Conservation (phyloP, 768 basidiomycete genomes). For the Aureoboletus auriporus region DNA sequence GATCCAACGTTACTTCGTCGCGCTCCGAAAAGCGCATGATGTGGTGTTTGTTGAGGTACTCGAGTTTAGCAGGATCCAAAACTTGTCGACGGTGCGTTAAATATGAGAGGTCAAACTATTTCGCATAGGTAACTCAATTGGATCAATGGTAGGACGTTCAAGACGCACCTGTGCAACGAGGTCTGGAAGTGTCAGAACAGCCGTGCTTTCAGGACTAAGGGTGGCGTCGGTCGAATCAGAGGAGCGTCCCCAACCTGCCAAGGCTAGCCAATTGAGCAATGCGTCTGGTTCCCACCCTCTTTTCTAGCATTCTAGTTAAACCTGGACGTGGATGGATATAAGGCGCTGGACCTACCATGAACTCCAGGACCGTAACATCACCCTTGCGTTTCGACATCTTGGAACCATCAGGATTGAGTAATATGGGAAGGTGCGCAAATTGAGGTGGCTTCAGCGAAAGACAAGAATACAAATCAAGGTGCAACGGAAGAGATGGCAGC, state of each 20-base stretch:
- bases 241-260: constrained; percentile 85
- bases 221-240: constrained; percentile 20
- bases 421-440: constrained; percentile 88
- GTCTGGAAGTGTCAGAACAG: constrained; percentile 55
- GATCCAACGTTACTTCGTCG: constrained; percentile 44
- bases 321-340: not conserved
- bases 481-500: constrained; percentile 89
- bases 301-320: constrained; percentile 40
- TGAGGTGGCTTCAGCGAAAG: constrained; percentile 67
- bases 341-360: constrained; percentile 53
- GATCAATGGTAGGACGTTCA: constrained; percentile 1
- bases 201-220: constrained; percentile 61
- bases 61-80: constrained; percentile 75
- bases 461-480: constrained; percentile 83
- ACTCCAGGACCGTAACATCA: constrained; percentile 83
- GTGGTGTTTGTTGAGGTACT: constrained; percentile 87
- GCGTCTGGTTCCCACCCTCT: constrained; percentile 90
- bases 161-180: constrained; percentile 57
- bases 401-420: constrained; percentile 84
- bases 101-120: constrained; percentile 69
- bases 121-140: not conserved
- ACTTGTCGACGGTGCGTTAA: constrained; percentile 83
- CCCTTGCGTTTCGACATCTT: constrained; percentile 96
- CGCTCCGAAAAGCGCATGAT: constrained; percentile 54
- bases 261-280: constrained; percentile 87